Evolutionary conservation across 139 green algal species (phyloP), one percentile per base, ranked within the genome.

Genomic region (Zygnema cylindricum): DNA sequence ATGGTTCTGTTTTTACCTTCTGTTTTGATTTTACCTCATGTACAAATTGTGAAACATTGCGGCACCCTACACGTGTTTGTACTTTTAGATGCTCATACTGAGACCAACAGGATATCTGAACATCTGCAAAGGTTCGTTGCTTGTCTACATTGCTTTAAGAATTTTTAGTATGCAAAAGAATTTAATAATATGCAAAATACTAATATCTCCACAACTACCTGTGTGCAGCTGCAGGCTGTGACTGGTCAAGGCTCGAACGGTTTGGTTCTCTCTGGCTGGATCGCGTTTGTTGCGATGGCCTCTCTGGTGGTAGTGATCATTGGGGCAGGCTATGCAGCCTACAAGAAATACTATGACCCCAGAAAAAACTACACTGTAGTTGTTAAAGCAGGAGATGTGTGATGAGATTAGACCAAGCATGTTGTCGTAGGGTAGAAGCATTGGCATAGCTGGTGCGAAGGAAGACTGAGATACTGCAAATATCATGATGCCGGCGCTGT

Each of bases 191-290:
- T n/a, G n/a, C n/a, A n/a, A n/a, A n/a, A n/a, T n/a, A n/a, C n/a
- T n/a, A n/a, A n/a, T n/a, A n/a, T n/a, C n/a, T n/a, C n/a, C n/a
- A n/a, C n/a, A n/a, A n/a, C n/a, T n/a, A n/a, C n/a, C n/a, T n/a
- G n/a, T n/a, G n/a, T 92, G 89, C 41, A 69, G 21, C 30, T 82
- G 43, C 38, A 81, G 87, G 33, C 1, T 16, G 39, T 57, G 54
- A 38, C 2, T 1, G 2, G 11, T 2, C 35, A 33, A 1, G 79
- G 39, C 35, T 76, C 76, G 32, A 3, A 2, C 35, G 38, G 43
- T n/a, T 63, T 90, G 32, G 85, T 86, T 39, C 41, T 97, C 0
- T 96, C 94, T 7, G 95, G 95, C 39, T 93, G 89, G 89, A 36
- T 92, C 21, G 89, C 89, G 1, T 73, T 93, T 42, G 78, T 54